Evolutionary conservation across 768 basidiomycete species (phyloP).

Genomic region (Pholiota microspora): DNA sequence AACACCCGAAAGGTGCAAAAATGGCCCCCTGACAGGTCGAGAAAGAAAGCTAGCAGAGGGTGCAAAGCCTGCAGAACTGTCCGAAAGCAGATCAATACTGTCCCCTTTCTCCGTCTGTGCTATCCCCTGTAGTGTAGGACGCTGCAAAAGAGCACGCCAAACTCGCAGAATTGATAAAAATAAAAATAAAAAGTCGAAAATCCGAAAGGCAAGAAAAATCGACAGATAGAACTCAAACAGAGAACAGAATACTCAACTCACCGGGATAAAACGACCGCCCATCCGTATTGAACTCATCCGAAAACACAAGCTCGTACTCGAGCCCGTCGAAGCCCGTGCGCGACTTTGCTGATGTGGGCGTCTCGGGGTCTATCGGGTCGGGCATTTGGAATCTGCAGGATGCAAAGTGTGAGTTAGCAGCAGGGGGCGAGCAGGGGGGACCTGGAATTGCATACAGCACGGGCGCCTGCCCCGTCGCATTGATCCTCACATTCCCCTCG

Average conservation of each 20-base stretch:
- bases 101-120: too few relatives aligned
- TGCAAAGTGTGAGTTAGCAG: background rate
- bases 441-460: constrained; percentile 38
- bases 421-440: background rate
- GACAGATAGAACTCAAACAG: background rate
- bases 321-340: constrained; percentile 74
- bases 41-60: too few relatives aligned
- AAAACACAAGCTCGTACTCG: constrained; percentile 68
- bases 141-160: too few relatives aligned
- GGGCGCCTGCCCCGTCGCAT: constrained; percentile 67
- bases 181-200: too few relatives aligned
- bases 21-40: too few relatives aligned
- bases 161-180: too few relatives aligned
- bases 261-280: constrained; percentile 63
- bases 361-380: constrained; percentile 65
- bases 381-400: constrained; percentile 45
- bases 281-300: constrained; percentile 71
- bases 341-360: constrained; percentile 55
- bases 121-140: too few relatives aligned
- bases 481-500: constrained; percentile 64
- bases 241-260: constrained; percentile 9
- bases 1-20: too few relatives aligned
- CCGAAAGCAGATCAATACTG: too few relatives aligned
- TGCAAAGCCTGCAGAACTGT: too few relatives aligned
- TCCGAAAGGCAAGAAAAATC: background rate